Percentiles rank a stretch among this genome's conserved stretches.
Evolutionary conservation across 169 alveolate species (phyloP).

Genomic region (Eimeria sp.): DNA sequence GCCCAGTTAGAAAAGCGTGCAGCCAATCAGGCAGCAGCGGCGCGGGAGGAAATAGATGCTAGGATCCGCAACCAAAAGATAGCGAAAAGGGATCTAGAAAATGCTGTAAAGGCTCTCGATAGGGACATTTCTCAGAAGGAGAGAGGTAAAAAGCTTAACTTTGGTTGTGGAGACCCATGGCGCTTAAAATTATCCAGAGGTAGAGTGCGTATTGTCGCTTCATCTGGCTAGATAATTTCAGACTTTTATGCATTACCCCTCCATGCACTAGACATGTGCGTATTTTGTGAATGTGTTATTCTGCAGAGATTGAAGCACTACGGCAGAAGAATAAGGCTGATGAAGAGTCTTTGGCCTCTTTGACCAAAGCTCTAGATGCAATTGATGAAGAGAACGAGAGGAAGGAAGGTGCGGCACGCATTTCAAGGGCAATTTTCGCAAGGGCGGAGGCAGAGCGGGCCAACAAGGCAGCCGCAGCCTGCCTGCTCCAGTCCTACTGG

Average conservation of each 20-base stretch:
- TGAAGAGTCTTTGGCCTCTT: slow-evolving; percentile 12
- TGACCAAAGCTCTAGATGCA: slow-evolving; percentile 15
- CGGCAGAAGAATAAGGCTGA: slow-evolving; percentile 13
- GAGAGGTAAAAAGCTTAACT: background rate
- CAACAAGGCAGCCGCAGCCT: slow-evolving; percentile 58
- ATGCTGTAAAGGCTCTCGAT: slow-evolving; percentile 37
- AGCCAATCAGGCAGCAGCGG: slow-evolving; percentile 32
- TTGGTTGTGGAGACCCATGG: no score
- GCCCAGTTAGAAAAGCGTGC: slow-evolving; percentile 68
- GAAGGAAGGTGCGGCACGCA: slow-evolving; percentile 11
- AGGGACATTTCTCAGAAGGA: slow-evolving; percentile 66
- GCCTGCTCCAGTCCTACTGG: slow-evolving; percentile 78
- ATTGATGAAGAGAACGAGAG: slow-evolving; percentile 73
- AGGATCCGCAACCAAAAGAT: slow-evolving; percentile 51
- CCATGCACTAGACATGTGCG: background rate
- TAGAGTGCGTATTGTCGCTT: background rate
- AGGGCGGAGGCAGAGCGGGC: slow-evolving; percentile 23
- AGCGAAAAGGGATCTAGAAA: slow-evolving; percentile 70
- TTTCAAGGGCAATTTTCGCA: slow-evolving; percentile 5
- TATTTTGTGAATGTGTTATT: background rate
- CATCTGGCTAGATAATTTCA: background rate
- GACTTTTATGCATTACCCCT: background rate
- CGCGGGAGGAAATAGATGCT: slow-evolving; percentile 60
- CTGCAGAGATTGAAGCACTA: slow-evolving; percentile 63
- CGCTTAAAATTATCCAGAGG: background rate